These are phyloP conservation scores for Cytospora paraplurivora DNA, from an alignment of 2,329 filamentous ascomycete genomes.

Conservation along the genomic window DNA sequence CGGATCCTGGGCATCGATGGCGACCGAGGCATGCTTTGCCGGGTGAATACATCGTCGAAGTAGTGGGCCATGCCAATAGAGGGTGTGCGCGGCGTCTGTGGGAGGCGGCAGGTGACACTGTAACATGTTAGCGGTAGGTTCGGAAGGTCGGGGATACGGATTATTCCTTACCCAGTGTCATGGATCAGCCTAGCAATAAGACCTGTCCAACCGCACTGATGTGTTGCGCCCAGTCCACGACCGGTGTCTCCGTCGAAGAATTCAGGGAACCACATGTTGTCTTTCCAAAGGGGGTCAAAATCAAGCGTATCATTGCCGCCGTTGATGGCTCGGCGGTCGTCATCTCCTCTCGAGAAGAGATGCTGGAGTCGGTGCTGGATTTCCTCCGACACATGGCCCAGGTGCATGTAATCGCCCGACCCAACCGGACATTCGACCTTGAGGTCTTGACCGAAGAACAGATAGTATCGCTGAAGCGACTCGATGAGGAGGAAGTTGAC, in stretches of 20 bases:
- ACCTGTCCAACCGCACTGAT: conserved; percentile 97
- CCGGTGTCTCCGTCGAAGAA: conserved; percentile 95
- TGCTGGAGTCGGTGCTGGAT: conserved; percentile 94
- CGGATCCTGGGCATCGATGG: conserved; percentile 60
- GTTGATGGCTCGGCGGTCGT: conserved; percentile 87
- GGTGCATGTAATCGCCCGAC: conserved; percentile 92
- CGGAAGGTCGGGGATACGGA: background rate
- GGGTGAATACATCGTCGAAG: conserved; percentile 86
- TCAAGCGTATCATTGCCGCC: conserved; percentile 82
- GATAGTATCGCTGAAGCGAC: conserved; percentile 90
- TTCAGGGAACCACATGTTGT: conserved; percentile 93
- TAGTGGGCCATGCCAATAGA: conserved; percentile 84
- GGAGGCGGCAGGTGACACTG: conserved; percentile 84
- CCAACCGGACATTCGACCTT: conserved; percentile 93
- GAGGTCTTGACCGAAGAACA: conserved; percentile 89
- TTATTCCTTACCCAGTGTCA: conserved; percentile 78
- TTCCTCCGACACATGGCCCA: conserved; percentile 92
- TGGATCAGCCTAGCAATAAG: conserved; percentile 96
- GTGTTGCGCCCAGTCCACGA: conserved; percentile 84
- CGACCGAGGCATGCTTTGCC: conserved; percentile 46
- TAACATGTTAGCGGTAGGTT: conserved; percentile 43
- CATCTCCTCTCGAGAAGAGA: conserved; percentile 80
- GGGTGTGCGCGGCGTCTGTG: conserved; percentile 89
- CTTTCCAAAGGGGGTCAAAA: conserved; percentile 91
- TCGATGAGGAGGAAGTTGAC: conserved; percentile 96